Conservation (phyloP, 768 basidiomycete genomes). For the Termitomyces sp. region DNA sequence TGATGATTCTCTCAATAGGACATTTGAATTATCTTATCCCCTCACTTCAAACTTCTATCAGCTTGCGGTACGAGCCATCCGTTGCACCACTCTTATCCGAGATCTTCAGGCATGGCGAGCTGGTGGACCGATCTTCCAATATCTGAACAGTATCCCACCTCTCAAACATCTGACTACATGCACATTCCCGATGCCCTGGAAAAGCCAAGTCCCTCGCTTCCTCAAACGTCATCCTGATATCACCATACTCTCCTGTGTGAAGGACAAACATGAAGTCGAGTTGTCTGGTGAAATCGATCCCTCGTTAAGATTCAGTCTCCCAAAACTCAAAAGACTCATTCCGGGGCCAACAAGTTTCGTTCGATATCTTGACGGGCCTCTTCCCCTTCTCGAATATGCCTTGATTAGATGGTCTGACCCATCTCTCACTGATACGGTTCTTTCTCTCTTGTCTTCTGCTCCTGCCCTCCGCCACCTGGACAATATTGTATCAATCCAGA, state of each 20-base stretch:
- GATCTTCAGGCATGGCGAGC: background rate
- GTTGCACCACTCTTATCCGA: background rate
- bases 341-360: background rate
- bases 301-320: background rate
- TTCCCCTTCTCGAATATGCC: background rate
- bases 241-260: background rate
- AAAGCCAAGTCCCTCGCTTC: background rate
- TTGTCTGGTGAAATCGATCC: background rate
- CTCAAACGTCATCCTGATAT: background rate
- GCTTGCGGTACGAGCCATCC: background rate
- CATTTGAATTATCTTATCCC: background rate
- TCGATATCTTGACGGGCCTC: background rate
- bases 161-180: background rate
- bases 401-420: background rate
- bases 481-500: background rate
- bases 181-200: background rate
- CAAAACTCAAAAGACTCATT: background rate
- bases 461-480: background rate
- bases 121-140: background rate
- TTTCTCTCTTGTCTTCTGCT: background rate
- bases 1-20: background rate
- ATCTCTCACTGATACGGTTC: background rate
- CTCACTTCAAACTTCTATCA: background rate
- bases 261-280: background rate
- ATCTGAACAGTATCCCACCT: background rate